Evolutionary conservation across 305 asterid genomes (phyloP).

Genomic region (Caryopteris hybrid): DNA sequence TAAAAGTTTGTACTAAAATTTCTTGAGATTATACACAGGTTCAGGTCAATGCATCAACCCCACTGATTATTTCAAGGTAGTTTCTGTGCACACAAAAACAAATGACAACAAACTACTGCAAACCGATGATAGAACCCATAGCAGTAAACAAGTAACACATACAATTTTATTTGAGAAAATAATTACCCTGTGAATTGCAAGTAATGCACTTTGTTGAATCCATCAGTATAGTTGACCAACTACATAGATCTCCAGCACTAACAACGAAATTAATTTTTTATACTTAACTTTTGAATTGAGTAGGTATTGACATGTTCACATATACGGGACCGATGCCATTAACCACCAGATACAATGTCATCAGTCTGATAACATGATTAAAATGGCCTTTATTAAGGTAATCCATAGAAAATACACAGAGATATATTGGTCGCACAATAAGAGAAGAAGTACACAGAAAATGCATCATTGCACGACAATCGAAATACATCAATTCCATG

Average conservation of each 20-base stretch:
- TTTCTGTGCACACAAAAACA: background rate
- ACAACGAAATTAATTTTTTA: background rate
- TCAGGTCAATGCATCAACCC: background rate
- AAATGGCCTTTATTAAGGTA: background rate
- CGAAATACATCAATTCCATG: background rate
- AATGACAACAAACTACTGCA: too few relatives aligned
- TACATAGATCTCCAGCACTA: background rate
- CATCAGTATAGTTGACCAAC: background rate
- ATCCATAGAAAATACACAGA: background rate
- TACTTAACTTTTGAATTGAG: background rate
- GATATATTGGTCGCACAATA: background rate
- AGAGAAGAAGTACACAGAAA: background rate
- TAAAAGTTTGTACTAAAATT: background rate
- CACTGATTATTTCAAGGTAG: background rate
- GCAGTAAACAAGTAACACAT: slow-evolving; percentile 5
- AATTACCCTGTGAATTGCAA: background rate
- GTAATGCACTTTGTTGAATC: background rate
- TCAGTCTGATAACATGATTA: slow-evolving; percentile 1
- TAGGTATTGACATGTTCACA: background rate
- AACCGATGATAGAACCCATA: background rate
- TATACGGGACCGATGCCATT: background rate
- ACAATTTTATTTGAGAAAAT: background rate
- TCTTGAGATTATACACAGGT: background rate
- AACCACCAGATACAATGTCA: background rate
- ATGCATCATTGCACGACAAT: background rate